These are phyloP conservation scores for Kwoniella mangroviensis DNA, from an alignment of 768 basidiomycete species.

Conservation along the genomic window DNA sequence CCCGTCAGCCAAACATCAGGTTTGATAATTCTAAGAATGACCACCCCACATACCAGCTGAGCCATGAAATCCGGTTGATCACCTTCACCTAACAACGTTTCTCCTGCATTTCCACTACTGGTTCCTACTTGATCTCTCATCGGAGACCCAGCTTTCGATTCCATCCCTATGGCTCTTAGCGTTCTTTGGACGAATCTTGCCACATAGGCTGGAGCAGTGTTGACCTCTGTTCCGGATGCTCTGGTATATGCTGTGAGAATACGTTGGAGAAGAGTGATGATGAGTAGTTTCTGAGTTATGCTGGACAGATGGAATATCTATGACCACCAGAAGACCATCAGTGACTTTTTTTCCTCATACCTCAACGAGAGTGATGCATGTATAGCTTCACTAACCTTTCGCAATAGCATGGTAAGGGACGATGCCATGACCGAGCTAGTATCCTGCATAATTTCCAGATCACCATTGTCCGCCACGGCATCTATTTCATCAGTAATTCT, in stretches of 20 bases:
- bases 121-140: conserved; percentile 8
- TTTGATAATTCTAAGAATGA: too few species aligned
- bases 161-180: conserved; percentile 31
- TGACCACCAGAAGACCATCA: too few species aligned
- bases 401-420: conserved; percentile 28
- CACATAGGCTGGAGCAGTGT: conserved; percentile 36
- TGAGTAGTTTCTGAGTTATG: conserved; percentile 30
- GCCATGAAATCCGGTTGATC: conserved; percentile 33
- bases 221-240: conserved; percentile 17
- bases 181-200: conserved; percentile 34
- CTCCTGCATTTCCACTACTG: neutral
- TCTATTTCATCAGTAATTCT: conserved; percentile 35
- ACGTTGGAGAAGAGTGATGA: conserved; percentile 34
- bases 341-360: too few species aligned
- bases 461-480: conserved; percentile 27
- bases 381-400: conserved; percentile 21
- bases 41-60: conserved; percentile 24
- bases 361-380: neutral
- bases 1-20: too few species aligned
- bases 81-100: conserved; percentile 9
- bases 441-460: conserved; percentile 39
- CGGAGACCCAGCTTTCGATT: conserved; percentile 32
- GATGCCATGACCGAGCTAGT: conserved; percentile 41
- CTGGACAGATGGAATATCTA: conserved; percentile 32
- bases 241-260: conserved; percentile 22